phyloP scores from a whole-genome alignment of 129 eudicot genomes.

The Deinandra increscens region DNA sequence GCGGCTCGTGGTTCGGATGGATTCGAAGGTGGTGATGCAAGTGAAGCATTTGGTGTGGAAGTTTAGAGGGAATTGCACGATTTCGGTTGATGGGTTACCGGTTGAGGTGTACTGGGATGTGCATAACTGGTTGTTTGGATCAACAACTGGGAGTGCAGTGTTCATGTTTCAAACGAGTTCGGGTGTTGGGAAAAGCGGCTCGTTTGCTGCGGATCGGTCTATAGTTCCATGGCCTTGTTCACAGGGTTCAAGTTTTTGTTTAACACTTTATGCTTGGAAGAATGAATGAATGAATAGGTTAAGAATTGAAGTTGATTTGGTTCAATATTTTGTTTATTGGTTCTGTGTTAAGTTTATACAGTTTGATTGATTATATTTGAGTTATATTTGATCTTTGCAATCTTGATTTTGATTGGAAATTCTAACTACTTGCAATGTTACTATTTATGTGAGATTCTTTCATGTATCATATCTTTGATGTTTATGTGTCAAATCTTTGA shows the following conservation, averaged over 20 bases:
- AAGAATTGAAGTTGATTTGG: constrained; percentile 12
- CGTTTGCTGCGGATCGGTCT: constrained; percentile 30
- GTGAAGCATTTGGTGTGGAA: constrained; percentile 73
- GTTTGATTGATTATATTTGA: too few relatives aligned
- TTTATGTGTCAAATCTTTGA: not conserved
- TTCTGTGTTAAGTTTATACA: constrained; percentile 27
- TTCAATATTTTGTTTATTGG: constrained; percentile 18
- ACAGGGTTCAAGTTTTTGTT: constrained; percentile 56
- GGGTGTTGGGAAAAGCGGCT: constrained; percentile 50
- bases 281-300: constrained; percentile 49
- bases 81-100: constrained; percentile 64
- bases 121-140: constrained; percentile 73
- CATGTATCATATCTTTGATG: not conserved
- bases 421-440: not conserved
- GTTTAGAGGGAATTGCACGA: constrained; percentile 67
- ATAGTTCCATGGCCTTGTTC: constrained; percentile 39
- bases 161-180: constrained; percentile 70
- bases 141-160: constrained; percentile 50
- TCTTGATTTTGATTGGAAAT: constrained; percentile 14
- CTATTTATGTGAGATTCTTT: not conserved
- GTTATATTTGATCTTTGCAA: constrained; percentile 18
- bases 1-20: constrained; percentile 55
- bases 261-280: constrained; percentile 79
- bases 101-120: constrained; percentile 92
- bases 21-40: constrained; percentile 62